Base-by-base conservation (phyloP, 306 rosid species). In the Canavalia ensiformis region DNA sequence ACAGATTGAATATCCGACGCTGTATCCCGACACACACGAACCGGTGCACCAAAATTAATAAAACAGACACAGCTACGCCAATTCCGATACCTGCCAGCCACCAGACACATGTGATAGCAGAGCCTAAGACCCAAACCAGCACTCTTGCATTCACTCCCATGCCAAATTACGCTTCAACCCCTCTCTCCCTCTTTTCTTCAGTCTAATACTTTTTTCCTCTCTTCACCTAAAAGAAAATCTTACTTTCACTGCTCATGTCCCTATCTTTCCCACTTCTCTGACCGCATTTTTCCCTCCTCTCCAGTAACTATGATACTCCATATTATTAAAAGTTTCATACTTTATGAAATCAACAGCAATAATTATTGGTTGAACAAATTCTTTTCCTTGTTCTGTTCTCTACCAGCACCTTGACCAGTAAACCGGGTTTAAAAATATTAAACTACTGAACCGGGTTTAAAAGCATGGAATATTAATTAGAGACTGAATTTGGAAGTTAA, bases 241-340 rank as follows among this genome's bases (percentile, higher is more conserved):
- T 12, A 62, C 87, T 83, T 86, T 86, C 84, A 82, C 89, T 79
- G 87, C 82, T 80, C 84, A 62, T 80, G 79, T 75, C 58, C 68
- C 75, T 42, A 56, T 80, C 88, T 84, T 80, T 84, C 84, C 88
- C 82, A 71, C 82, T 80, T 84, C 84, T 84, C 82, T 75, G 79
- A 84, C 88, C 79, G 75, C 79, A 68, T 84, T 80, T 82, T 75
- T 72, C 71, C 57, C 67, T 71, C 46, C 35, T 78, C 80, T 82
- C 76, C 63, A 78, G 76, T 74, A 72, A 84, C 77, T 39, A 72
- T 84, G 70, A 79, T 71, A 59, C 71, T 52, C 28, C 84, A 52
- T 74, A 74, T 60, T 79, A 79, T 79, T 72, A 74, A 74, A 86
- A 82, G 37, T 33, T 74, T 8, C 9, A 3, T 29, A 46, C 86